Evolutionary conservation across 176 grass and related monocot genomes (phyloP), one percentile per base, ranked within the genome.

Genomic region (Triticum dicoccoides): DNA sequence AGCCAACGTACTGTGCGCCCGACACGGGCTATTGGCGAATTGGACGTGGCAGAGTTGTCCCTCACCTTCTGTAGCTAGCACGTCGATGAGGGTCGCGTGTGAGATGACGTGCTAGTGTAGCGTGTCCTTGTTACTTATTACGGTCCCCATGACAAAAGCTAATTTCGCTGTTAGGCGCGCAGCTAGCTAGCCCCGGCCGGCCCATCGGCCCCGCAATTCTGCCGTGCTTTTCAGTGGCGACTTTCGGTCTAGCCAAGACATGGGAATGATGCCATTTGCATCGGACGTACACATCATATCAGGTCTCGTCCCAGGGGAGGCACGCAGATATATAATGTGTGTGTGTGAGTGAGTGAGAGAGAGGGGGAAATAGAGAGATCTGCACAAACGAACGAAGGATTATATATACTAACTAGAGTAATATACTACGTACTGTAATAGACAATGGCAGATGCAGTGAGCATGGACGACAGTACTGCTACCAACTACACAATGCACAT

Each of bases 181-280:
- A 70, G 56, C 30, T 35, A 54, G 14, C 35, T 6, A 30, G 29
- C 20, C 56, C 6, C 56, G 20, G 56, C 27, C 74, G 59, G 59
- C 73, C 63, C 45, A 13, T 67, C 17, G 76, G 81, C 34, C 85
- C 81, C 29, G 69, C 69, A 44, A 67, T 35, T 52, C 47, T 23
- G 69, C 80, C 21, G n/a, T 44, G 81, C 47, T 66, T 82, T 91
- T 83, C 76, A 80, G 85, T 49, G 75, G 49, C 39, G 38, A 81
- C 85, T 85, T 91, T 91, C 77, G 89, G 88, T 89, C 88, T 85
- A 78, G 67, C 73, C 52, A 73, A 69, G 84, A 69, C 65, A 72
- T 34, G 9, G 56, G 89, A 83, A 79, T 83, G 41, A 88, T 78
- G 82, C 71, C 62, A 63, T 81, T 84, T 85, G 77, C 82, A 29